Conservation (phyloP, 2,329 filamentous ascomycete genomes). For the Shiraia bambusicola region DNA sequence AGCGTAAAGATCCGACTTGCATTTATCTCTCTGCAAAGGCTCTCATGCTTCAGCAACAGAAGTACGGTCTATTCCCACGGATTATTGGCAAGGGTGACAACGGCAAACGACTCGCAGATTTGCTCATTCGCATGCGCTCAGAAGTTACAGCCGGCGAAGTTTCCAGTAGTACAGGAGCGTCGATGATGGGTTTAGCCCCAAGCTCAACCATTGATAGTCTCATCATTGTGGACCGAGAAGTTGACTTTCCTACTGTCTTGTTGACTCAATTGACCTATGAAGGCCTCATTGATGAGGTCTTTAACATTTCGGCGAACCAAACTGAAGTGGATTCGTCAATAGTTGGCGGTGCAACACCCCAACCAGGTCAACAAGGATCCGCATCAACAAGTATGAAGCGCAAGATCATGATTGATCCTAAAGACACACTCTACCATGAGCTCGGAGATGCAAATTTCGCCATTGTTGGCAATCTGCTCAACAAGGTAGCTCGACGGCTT, state of each 20-base stretch:
- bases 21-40: constrained; percentile 86
- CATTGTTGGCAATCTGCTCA: constrained; percentile 83
- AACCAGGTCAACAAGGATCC: constrained; percentile 54
- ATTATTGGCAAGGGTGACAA: constrained; percentile 96
- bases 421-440: constrained; percentile 84
- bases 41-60: constrained; percentile 89
- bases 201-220: constrained; percentile 87
- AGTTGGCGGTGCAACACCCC: constrained; percentile 70
- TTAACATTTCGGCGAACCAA: constrained; percentile 88
- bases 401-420: constrained; percentile 85
- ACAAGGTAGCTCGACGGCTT: constrained; percentile 84
- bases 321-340: constrained; percentile 90
- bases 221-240: constrained; percentile 92
- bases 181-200: constrained; percentile 69
- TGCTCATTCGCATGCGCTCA: constrained; percentile 87
- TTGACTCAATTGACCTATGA: constrained; percentile 97
- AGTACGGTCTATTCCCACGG: constrained; percentile 88
- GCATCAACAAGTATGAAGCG: constrained; percentile 66
- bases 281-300: constrained; percentile 90
- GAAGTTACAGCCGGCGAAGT: constrained; percentile 82
- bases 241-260: constrained; percentile 88
- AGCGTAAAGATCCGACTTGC: constrained; percentile 86
- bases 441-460: constrained; percentile 93
- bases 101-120: constrained; percentile 81
- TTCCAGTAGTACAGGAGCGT: constrained; percentile 55